Percentiles rank a stretch among this genome's conserved stretches.
These are phyloP conservation scores for Vitis hybrid DNA, from an alignment of 177 flowering plant species.

Conservation along the genomic window DNA sequence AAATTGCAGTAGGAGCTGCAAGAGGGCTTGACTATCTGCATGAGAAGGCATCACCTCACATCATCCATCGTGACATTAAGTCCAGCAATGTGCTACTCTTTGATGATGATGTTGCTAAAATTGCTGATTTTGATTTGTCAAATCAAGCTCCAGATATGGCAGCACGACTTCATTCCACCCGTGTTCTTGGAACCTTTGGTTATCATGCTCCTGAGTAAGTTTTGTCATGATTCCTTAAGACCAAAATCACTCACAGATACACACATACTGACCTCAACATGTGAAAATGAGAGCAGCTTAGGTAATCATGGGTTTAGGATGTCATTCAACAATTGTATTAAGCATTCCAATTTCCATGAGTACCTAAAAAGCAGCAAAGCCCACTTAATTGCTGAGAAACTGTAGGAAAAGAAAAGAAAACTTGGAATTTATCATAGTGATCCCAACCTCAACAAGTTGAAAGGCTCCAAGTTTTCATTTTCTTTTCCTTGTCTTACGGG, in stretches of 20 bases:
- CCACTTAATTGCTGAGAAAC: neutral
- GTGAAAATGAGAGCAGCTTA: neutral
- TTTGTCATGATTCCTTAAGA: slow-evolving; percentile 1
- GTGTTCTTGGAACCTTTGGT: slow-evolving; percentile 91
- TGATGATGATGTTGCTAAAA: slow-evolving; percentile 80
- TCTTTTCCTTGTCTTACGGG: neutral
- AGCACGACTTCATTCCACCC: slow-evolving; percentile 88
- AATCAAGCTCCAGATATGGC: slow-evolving; percentile 92
- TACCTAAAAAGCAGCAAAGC: neutral
- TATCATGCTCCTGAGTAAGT: slow-evolving; percentile 93
- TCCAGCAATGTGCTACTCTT: slow-evolving; percentile 79
- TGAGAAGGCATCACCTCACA: slow-evolving; percentile 77
- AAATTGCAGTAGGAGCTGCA: slow-evolving; percentile 88
- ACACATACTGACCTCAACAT: neutral
- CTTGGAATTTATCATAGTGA: neutral
- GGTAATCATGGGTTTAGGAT: neutral
- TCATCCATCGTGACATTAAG: slow-evolving; percentile 80
- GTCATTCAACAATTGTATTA: neutral
- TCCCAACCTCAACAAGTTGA: neutral
- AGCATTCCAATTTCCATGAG: neutral
- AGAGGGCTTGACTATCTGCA: slow-evolving; percentile 85
- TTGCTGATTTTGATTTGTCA: slow-evolving; percentile 85
- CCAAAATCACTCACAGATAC: too few relatives aligned
- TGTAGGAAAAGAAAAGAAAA: neutral
- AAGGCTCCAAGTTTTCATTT: neutral